Conservation (phyloP, 805 yeast genomes). For the Saccharomycopsis malanga region DNA sequence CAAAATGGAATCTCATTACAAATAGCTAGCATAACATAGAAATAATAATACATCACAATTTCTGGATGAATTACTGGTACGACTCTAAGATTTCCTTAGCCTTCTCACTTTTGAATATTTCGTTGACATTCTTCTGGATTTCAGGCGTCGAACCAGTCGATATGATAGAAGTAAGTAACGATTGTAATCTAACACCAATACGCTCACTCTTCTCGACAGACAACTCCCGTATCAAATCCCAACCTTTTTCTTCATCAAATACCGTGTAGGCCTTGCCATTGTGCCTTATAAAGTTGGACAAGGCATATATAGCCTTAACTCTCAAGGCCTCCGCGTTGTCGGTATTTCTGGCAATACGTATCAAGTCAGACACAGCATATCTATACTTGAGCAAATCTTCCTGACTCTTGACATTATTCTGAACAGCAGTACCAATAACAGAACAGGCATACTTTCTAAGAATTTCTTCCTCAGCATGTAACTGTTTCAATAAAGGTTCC, state of each 20-base stretch:
- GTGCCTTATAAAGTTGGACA: constrained; percentile 69
- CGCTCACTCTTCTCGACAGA: constrained; percentile 23
- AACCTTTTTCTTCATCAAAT: constrained; percentile 57
- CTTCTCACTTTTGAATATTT: constrained; percentile 10
- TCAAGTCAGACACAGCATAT: constrained; percentile 40
- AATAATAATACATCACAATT: neutral
- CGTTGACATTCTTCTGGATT: constrained; percentile 33
- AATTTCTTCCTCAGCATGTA: constrained; percentile 37
- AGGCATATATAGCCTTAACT: constrained; percentile 68
- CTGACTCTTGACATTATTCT: constrained; percentile 78
- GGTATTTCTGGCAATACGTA: constrained; percentile 33
- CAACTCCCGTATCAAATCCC: constrained; percentile 41
- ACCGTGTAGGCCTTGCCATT: constrained; percentile 45
- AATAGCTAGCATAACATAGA: neutral
- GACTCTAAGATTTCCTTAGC: constrained; percentile 1
- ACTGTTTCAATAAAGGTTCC: constrained; percentile 55
- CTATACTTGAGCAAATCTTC: constrained; percentile 50
- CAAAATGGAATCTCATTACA: neutral
- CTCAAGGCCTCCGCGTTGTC: constrained; percentile 28
- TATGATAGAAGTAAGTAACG: constrained; percentile 52
- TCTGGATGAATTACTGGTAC: constrained; percentile 1
- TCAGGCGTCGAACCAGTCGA: constrained; percentile 43
- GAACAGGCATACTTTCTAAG: constrained; percentile 60
- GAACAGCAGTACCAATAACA: constrained; percentile 84
- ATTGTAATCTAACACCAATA: constrained; percentile 41